Evolutionary conservation across 2,329 filamentous ascomycete genomes (phyloP).

Genomic region (Sphaceloma murrayae): DNA sequence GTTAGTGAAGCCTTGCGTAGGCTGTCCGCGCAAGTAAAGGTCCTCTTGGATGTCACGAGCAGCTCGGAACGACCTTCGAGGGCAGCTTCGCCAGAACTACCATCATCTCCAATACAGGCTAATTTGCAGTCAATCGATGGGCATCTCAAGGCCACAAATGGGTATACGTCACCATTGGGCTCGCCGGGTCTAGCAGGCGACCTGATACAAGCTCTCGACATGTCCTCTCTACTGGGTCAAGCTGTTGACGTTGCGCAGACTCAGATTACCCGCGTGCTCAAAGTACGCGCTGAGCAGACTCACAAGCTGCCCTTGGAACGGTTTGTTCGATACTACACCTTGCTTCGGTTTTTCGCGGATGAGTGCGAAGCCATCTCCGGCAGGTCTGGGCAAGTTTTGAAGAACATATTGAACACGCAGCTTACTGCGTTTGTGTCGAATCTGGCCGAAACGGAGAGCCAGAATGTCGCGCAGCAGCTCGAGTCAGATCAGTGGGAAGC

Average conservation of each 20-base stretch:
- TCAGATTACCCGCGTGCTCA: conserved; percentile 64
- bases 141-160: conserved; percentile 26
- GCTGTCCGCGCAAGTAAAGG: conserved; percentile 82
- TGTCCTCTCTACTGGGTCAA: conserved; percentile 68
- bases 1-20: conserved; percentile 80
- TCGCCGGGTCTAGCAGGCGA: conserved; percentile 51
- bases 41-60: conserved; percentile 88
- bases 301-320: conserved; percentile 55
- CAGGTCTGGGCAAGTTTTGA: conserved; percentile 63
- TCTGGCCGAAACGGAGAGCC: conserved; percentile 62
- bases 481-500: conserved; percentile 73
- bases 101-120: conserved; percentile 35
- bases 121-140: conserved; percentile 36
- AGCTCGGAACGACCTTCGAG: conserved; percentile 44
- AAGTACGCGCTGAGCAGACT: conserved; percentile 66
- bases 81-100: conserved; percentile 27
- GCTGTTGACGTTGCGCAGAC: conserved; percentile 70
- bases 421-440: conserved; percentile 70
- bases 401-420: conserved; percentile 70
- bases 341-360: conserved; percentile 74
- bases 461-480: conserved; percentile 65
- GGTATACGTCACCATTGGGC: conserved; percentile 17
- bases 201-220: conserved; percentile 64
- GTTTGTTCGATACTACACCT: conserved; percentile 72
- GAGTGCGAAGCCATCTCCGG: conserved; percentile 81